Percentiles rank a stretch among this genome's conserved stretches.
phyloP scores from a whole-genome alignment of 257 asterid genomes.

The Anisodus tanguticus region DNA sequence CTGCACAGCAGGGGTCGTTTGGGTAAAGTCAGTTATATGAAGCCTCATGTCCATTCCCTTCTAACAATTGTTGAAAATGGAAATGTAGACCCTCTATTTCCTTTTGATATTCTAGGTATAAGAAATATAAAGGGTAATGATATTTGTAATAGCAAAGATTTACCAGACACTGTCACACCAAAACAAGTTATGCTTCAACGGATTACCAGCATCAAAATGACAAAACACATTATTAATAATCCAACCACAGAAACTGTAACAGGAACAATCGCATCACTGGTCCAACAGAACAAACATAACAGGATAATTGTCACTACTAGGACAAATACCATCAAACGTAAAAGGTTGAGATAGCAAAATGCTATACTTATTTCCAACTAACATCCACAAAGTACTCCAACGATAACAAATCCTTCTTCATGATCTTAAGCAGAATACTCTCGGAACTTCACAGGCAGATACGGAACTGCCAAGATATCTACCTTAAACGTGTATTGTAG shows the following conservation, averaged over 20 bases:
- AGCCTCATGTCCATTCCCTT: too few species aligned
- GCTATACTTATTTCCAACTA: slow-evolving; percentile 39
- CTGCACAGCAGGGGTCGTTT: too few species aligned
- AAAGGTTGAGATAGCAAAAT: slow-evolving; percentile 24
- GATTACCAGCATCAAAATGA: not conserved
- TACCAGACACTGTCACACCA: not conserved
- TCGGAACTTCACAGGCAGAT: slow-evolving; percentile 33
- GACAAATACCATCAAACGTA: not conserved
- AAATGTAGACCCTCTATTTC: too few species aligned
- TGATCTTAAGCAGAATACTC: slow-evolving; percentile 13
- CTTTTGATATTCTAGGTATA: too few species aligned
- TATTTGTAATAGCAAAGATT: not conserved
- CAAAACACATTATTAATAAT: not conserved
- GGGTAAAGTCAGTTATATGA: too few species aligned
- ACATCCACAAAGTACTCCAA: slow-evolving; percentile 27
- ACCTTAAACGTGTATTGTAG: not conserved
- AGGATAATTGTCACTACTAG: not conserved
- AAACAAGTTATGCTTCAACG: not conserved
- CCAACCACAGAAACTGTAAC: not conserved
- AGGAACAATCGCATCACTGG: not conserved
- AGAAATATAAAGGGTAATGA: not conserved
- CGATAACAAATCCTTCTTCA: slow-evolving; percentile 30
- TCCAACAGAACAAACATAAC: slow-evolving; percentile 24
- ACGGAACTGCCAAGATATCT: slow-evolving; percentile 31
- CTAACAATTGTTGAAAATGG: too few species aligned